Percentiles rank a stretch among this genome's conserved stretches.
Conservation (phyloP, 225 moss, liverwort and hornwort species). For the Polytrichum commune region DNA sequence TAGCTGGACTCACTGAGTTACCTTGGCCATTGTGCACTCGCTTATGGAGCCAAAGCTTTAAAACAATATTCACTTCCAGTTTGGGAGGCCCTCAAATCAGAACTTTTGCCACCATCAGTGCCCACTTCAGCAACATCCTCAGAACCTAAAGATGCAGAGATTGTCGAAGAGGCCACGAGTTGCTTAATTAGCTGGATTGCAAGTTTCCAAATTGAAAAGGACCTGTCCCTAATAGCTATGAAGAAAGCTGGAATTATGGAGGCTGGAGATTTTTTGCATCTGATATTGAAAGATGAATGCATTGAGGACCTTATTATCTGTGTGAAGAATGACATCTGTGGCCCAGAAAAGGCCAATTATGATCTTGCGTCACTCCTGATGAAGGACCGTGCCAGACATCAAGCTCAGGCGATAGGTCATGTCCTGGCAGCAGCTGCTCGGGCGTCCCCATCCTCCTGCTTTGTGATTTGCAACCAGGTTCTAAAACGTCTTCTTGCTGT, state of each 20-base stretch:
- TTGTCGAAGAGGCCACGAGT: conserved; percentile 46
- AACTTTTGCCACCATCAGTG: conserved; percentile 49
- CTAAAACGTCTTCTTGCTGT: conserved; percentile 38
- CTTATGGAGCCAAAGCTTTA: conserved; percentile 43
- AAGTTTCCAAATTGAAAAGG: conserved; percentile 36
- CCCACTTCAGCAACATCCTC: conserved; percentile 20
- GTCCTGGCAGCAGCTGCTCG: conserved; percentile 53
- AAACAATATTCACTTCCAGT: conserved; percentile 37
- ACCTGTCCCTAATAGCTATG: conserved; percentile 12
- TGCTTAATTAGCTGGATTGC: conserved; percentile 64
- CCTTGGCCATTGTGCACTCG: conserved; percentile 60
- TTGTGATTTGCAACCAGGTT: conserved; percentile 40
- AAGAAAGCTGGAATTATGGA: conserved; percentile 11
- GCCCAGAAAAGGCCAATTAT: background rate
- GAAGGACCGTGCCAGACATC: conserved; percentile 28
- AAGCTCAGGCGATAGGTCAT: conserved; percentile 42
- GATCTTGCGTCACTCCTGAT: conserved; percentile 1
- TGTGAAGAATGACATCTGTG: conserved; percentile 30
- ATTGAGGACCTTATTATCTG: conserved; percentile 58
- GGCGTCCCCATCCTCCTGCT: conserved; percentile 63
- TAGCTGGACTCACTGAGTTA: conserved; percentile 77
- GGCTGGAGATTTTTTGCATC: conserved; percentile 35
- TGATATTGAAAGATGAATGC: conserved; percentile 56
- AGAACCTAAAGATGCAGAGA: conserved; percentile 44
- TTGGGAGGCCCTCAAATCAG: conserved; percentile 65